Evolutionary conservation across 305 asterid genomes (phyloP), one percentile per base, ranked within the genome.

Genomic region (Stenogyne calaminthoides): DNA sequence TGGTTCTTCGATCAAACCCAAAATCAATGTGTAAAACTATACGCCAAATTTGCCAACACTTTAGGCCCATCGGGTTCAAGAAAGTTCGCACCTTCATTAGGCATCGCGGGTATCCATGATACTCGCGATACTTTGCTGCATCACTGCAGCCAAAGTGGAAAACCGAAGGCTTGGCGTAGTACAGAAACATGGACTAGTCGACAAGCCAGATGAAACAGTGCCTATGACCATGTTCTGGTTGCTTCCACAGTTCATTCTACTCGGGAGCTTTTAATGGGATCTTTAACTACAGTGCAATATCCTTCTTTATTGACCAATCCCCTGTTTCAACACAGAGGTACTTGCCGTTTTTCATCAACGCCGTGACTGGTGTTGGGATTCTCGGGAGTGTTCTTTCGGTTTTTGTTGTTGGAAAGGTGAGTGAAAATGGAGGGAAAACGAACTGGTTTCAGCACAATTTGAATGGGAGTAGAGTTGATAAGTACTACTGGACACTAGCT

Each of bases 141-240:
- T 85, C 7, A 78, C 71, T 0, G 87, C 92, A 19, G 84, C 89
- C 1, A 59, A 46, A 73, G 85, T 85, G 1, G 95, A 87, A 74
- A 46, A 58, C 2, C 78, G 52, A 14, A 88, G 95, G 60, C 78
- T 85, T 0, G 6, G 61, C 1, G 77, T 82, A 42, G 82, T 85
- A 1, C 64, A n/a, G 14, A 40, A 2, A 15, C 77, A 78, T 2
- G 81, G 76, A 0, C 69, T 87, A 8, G 73, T 80, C 0, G 83
- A 84, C 32, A 80, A 80, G 71, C 85, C 86, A 0, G 84, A 86
- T 1, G 77, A 58, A 42, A 71, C 4, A 2, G 52, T 81, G 39
- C 86, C 86, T 0, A 80, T 88, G 82, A 78, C 67, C 16, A 81
- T 84, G 66, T 86, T 85, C 69, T 83, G 86, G 90, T 4, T 87